A percentile compares a stretch with the other conserved stretches of the same genome.
These are phyloP conservation scores for Pseudogymnoascus sp. DNA, from an alignment of 2,329 filamentous ascomycete genomes.

Conservation along the genomic window DNA sequence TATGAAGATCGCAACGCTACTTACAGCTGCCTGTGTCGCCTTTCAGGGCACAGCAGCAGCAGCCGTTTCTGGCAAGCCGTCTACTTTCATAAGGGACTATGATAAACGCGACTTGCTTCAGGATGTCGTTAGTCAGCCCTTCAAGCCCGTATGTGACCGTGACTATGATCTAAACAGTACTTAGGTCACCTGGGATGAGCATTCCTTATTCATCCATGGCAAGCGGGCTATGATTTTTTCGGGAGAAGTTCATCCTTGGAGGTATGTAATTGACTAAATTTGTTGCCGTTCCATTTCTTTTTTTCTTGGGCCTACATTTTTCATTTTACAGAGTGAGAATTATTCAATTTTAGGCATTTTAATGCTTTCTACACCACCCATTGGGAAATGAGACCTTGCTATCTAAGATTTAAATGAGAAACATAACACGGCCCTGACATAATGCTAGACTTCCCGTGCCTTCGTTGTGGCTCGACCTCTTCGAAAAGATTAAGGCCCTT, in stretches of 20 bases:
- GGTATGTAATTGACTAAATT: constrained; percentile 25
- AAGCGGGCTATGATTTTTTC: constrained; percentile 66
- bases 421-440: not conserved
- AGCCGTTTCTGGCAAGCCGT: constrained; percentile 4
- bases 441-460: constrained; percentile 46
- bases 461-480: constrained; percentile 60
- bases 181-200: constrained; percentile 61
- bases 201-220: constrained; percentile 63
- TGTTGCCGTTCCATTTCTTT: not conserved
- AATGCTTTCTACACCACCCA: not conserved
- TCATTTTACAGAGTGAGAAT: not conserved
- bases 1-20: constrained; percentile 1
- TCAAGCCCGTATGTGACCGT: not conserved
- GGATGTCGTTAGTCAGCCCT: constrained; percentile 38
- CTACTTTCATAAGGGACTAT: constrained; percentile 33
- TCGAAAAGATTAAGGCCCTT: constrained; percentile 75
- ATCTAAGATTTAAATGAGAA: not conserved
- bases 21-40: constrained; percentile 4
- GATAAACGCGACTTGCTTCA: constrained; percentile 42
- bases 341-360: not conserved
- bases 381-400: not conserved
- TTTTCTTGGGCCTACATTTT: not conserved
- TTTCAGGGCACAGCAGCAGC: constrained; percentile 1
- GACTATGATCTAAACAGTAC: not conserved
- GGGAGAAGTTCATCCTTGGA: constrained; percentile 64